phyloP scores from a whole-genome alignment of 2,329 filamentous ascomycete species.

The Chaetomiaceae sp. region DNA sequence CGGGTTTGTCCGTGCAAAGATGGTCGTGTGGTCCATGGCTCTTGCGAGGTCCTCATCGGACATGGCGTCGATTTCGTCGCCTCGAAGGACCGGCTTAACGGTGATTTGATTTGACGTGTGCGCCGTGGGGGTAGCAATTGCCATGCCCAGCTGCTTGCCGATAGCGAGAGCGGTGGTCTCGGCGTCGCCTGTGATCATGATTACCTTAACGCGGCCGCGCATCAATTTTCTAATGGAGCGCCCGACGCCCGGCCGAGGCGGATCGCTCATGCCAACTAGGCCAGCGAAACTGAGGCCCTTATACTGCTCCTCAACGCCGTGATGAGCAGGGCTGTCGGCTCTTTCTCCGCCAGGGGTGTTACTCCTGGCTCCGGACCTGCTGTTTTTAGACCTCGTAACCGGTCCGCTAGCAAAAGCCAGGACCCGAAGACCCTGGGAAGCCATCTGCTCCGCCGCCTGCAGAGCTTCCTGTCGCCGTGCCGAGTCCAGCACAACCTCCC shows the following conservation, averaged over 20 bases:
- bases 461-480: constrained; percentile 68
- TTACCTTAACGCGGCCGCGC: constrained; percentile 91
- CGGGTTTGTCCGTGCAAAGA: constrained; percentile 93
- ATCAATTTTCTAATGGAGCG: constrained; percentile 85
- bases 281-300: constrained; percentile 84
- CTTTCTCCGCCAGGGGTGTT: constrained; percentile 46
- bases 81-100: constrained; percentile 70
- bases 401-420: constrained; percentile 88
- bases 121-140: constrained; percentile 55
- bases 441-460: constrained; percentile 80
- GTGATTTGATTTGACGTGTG: constrained; percentile 53
- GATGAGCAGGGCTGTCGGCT: constrained; percentile 38
- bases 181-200: constrained; percentile 98
- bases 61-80: constrained; percentile 93
- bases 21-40: constrained; percentile 82
- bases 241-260: constrained; percentile 83
- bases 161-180: constrained; percentile 94
- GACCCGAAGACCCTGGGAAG: constrained; percentile 81
- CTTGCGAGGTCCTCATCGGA: constrained; percentile 76
- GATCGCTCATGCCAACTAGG: constrained; percentile 95
- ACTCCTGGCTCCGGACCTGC: constrained; percentile 45
- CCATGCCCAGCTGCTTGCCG: constrained; percentile 92
- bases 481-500: constrained; percentile 80
- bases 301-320: constrained; percentile 66
- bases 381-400: constrained; percentile 46